Percentiles rank a stretch among this genome's conserved stretches.
Conservation (phyloP, 163 green algal species). For the Chloroidium sp. region DNA sequence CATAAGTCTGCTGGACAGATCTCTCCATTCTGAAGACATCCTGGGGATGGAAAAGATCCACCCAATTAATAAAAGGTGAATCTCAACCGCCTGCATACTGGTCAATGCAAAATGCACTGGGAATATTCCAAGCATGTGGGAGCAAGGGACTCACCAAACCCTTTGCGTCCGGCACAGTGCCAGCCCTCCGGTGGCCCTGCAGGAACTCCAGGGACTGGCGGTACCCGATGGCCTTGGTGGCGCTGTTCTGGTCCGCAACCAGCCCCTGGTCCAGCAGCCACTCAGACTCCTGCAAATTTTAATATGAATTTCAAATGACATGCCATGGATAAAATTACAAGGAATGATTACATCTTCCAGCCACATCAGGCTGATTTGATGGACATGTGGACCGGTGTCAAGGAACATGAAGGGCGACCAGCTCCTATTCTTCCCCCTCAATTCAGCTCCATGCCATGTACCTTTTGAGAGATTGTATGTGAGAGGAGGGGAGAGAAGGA, state of each 20-base stretch:
- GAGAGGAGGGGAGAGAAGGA: no score
- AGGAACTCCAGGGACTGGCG: constrained; percentile 68
- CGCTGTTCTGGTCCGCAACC: constrained; percentile 41
- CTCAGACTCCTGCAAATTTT: constrained; percentile 48
- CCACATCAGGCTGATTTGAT: no score
- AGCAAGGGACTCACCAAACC: background rate
- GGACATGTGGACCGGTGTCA: no score
- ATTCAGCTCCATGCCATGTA: no score
- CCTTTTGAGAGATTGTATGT: no score
- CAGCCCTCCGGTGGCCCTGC: constrained; percentile 11
- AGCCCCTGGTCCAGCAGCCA: constrained; percentile 56
- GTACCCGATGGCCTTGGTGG: constrained; percentile 79
- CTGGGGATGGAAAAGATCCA: background rate
- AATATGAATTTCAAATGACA: no score
- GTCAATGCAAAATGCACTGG: no score
- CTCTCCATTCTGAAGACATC: background rate
- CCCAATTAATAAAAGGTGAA: background rate
- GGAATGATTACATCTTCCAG: no score
- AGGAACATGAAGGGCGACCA: no score
- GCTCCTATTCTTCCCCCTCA: no score
- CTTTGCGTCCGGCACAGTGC: background rate
- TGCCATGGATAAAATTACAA: no score
- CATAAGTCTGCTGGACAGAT: background rate
- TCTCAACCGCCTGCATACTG: no score
- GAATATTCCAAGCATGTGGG: background rate